phyloP scores from a whole-genome alignment of 805 yeast genomes.

The Candida sanyiensis region DNA sequence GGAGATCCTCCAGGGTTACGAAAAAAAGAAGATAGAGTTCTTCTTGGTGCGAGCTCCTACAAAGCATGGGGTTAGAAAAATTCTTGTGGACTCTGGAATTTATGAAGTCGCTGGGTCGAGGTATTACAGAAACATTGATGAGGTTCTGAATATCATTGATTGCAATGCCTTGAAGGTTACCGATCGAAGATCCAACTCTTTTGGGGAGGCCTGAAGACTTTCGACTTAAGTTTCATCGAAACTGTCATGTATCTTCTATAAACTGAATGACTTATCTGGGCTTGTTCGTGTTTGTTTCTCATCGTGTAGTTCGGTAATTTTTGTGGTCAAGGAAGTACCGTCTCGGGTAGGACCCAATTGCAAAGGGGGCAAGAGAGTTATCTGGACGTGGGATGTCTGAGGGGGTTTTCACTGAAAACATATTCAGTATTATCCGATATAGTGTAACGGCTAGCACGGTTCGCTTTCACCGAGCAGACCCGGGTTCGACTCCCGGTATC shows the following conservation, averaged over 20 bases:
- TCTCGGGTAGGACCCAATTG: too few species aligned
- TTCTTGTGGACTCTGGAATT: slow-evolving; percentile 54
- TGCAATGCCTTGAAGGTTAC: slow-evolving; percentile 3
- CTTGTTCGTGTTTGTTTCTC: too few species aligned
- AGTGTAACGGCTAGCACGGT: slow-evolving; percentile 82
- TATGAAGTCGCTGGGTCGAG: slow-evolving; percentile 27
- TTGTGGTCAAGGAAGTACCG: too few species aligned
- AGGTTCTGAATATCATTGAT: slow-evolving; percentile 21
- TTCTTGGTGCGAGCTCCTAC: slow-evolving; percentile 57
- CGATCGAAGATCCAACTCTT: background rate
- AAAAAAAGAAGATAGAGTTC: slow-evolving; percentile 48
- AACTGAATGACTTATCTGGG: too few species aligned
- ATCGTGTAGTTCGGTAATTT: too few species aligned
- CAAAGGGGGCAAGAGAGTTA: too few species aligned
- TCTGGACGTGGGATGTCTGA: too few species aligned
- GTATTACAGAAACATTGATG: slow-evolving; percentile 21
- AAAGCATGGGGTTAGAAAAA: slow-evolving; percentile 38
- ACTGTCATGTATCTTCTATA: too few species aligned
- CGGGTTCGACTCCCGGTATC: slow-evolving; percentile 88
- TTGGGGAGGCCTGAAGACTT: slow-evolving; percentile 1
- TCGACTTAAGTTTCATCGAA: too few species aligned
- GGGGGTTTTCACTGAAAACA: background rate
- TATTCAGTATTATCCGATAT: slow-evolving; percentile 44
- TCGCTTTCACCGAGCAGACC: slow-evolving; percentile 82
- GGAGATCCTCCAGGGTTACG: slow-evolving; percentile 55